phyloP scores from a whole-genome alignment of 306 rosid genomes.

The Glycine tomentella region DNA sequence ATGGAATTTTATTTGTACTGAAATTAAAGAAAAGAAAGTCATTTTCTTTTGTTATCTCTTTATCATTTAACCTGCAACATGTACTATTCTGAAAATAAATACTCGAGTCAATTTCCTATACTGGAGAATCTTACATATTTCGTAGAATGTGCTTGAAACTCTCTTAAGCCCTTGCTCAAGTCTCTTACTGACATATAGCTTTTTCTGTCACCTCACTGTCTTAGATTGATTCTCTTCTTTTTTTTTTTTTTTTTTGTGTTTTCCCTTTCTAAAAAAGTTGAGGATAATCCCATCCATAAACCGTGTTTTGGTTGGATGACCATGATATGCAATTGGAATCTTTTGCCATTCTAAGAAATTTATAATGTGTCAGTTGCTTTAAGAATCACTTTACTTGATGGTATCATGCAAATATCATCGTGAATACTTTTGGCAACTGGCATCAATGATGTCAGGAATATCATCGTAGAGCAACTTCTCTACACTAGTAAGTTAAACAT shows the following conservation, averaged over 20 bases:
- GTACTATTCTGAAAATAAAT: conserved; percentile 16
- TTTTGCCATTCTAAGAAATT: conserved; percentile 36
- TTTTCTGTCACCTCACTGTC: conserved; percentile 42
- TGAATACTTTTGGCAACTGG: conserved; percentile 40
- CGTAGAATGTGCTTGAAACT: conserved; percentile 34
- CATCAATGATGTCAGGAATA: conserved; percentile 36
- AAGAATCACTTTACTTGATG: conserved; percentile 34
- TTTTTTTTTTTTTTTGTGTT: conserved; percentile 1
- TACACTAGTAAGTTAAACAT: conserved; percentile 15
- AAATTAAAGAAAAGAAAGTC: conserved; percentile 27
- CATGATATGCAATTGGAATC: conserved; percentile 43
- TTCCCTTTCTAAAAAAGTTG: conserved; percentile 42
- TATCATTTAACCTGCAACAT: conserved; percentile 21
- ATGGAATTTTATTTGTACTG: conserved; percentile 25
- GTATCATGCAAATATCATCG: conserved; percentile 40
- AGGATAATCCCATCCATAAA: conserved; percentile 39
- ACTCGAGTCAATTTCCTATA: conserved; percentile 30
- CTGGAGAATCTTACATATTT: conserved; percentile 16
- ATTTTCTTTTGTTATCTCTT: neutral
- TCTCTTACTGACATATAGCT: conserved; percentile 37
- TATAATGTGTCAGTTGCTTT: conserved; percentile 41
- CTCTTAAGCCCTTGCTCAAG: conserved; percentile 36
- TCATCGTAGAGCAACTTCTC: conserved; percentile 12
- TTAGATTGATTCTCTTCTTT: conserved; percentile 43
- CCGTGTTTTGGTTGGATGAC: conserved; percentile 29